phyloP scores from a whole-genome alignment of 768 basidiomycete species.

The Rickenella mellea region DNA sequence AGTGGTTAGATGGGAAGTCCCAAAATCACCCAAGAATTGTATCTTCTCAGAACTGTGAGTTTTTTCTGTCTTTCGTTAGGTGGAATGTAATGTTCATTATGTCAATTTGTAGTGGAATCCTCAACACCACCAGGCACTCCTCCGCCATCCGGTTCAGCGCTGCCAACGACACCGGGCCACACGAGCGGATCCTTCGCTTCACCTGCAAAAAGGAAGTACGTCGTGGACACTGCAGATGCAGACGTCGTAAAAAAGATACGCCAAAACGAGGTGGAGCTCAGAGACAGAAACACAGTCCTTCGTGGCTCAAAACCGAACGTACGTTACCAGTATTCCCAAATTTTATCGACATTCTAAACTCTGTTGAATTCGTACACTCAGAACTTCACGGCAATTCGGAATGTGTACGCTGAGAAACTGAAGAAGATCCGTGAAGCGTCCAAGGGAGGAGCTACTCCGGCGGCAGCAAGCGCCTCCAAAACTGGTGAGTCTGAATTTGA shows the following conservation, averaged over 20 bases:
- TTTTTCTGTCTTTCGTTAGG: conserved; percentile 4
- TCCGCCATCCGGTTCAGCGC: conserved; percentile 16
- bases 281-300: conserved; percentile 75
- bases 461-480: conserved; percentile 27
- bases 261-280: conserved; percentile 66
- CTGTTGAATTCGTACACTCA: conserved; percentile 18
- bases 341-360: not conserved
- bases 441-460: conserved; percentile 34
- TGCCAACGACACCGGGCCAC: conserved; percentile 4
- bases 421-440: conserved; percentile 67
- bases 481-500: conserved; percentile 21
- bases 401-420: conserved; percentile 63
- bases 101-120: conserved; percentile 28
- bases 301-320: conserved; percentile 81
- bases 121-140: conserved; percentile 57
- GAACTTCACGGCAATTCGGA: conserved; percentile 73
- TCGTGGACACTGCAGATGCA: conserved; percentile 65
- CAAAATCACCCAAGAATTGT: conserved; percentile 42
- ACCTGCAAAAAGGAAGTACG: conserved; percentile 66
- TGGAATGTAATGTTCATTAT: conserved; percentile 5
- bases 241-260: conserved; percentile 84
- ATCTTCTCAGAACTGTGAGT: conserved; percentile 34
- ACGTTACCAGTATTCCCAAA: conserved; percentile 17
- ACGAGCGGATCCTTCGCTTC: conserved; percentile 27
- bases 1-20: conserved; percentile 67